Conservation (phyloP, 2,329 filamentous ascomycete genomes). For the Geosmithia flava region DNA sequence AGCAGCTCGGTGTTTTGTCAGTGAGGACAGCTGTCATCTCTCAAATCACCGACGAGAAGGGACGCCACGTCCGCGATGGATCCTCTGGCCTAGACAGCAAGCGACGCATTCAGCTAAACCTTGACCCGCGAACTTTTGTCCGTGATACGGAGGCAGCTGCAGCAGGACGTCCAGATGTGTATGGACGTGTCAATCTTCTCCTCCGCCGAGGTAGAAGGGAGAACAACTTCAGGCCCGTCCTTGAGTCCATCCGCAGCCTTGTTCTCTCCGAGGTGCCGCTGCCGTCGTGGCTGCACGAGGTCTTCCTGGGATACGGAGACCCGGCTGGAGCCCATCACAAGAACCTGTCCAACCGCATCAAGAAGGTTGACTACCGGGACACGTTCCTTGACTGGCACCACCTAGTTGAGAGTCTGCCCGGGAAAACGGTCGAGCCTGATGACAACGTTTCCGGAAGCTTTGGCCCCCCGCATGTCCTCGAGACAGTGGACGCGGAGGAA, state of each 20-base stretch:
- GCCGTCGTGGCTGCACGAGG: slow-evolving; percentile 87
- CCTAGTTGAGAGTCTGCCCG: slow-evolving; percentile 78
- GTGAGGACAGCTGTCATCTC: slow-evolving; percentile 78
- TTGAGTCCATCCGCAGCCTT: slow-evolving; percentile 82
- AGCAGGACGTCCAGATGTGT: slow-evolving; percentile 63
- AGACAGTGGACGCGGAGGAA: slow-evolving; percentile 47
- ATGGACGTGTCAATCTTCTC: slow-evolving; percentile 75
- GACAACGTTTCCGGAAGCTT: slow-evolving; percentile 62
- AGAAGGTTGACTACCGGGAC: slow-evolving; percentile 78
- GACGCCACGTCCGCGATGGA: slow-evolving; percentile 54
- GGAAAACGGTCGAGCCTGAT: slow-evolving; percentile 70
- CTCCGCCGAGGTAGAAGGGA: slow-evolving; percentile 74
- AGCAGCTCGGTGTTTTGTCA: slow-evolving; percentile 54
- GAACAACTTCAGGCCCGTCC: slow-evolving; percentile 92
- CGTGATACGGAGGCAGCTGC: slow-evolving; percentile 56
- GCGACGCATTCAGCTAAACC: slow-evolving; percentile 63
- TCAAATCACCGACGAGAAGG: slow-evolving; percentile 77
- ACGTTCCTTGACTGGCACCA: slow-evolving; percentile 96
- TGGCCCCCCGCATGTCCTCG: slow-evolving; percentile 76
- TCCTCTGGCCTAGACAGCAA: slow-evolving; percentile 51
- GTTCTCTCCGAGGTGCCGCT: slow-evolving; percentile 76
- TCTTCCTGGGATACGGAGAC: slow-evolving; percentile 95
- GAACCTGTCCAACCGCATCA: slow-evolving; percentile 64
- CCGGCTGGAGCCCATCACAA: slow-evolving; percentile 80
- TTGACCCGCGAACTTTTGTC: slow-evolving; percentile 70